Percentiles rank a stretch among this genome's conserved stretches.
Conservation (phyloP, 2,329 filamentous ascomycete genomes). For the Trichoderma citrinoviride region DNA sequence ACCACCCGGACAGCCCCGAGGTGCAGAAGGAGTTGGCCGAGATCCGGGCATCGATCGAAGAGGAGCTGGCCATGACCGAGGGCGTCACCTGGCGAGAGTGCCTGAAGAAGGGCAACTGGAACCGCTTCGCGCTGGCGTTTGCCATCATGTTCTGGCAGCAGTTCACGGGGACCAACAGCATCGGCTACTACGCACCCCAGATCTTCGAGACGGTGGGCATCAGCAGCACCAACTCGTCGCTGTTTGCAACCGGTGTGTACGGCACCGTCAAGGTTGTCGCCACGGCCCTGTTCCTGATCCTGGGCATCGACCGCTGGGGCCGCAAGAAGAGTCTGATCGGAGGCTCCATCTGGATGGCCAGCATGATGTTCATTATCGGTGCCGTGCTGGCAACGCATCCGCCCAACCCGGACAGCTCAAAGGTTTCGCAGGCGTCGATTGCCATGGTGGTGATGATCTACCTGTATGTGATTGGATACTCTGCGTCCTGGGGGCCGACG, state of each 20-base stretch:
- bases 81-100: conserved; percentile 11
- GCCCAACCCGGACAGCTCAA: conserved; percentile 14
- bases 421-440: conserved; percentile 23
- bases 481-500: conserved; percentile 24
- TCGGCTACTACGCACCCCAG: conserved; percentile 34
- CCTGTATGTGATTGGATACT: conserved; percentile 21
- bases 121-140: conserved; percentile 19
- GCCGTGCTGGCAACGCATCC: conserved; percentile 25
- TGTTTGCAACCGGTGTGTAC: conserved; percentile 34
- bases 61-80: conserved; percentile 55
- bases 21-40: conserved; percentile 65
- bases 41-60: conserved; percentile 53
- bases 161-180: conserved; percentile 33
- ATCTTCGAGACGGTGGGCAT: conserved; percentile 34
- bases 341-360: conserved; percentile 65
- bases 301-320: conserved; percentile 36
- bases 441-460: conserved; percentile 27
- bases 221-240: conserved; percentile 25
- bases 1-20: conserved; percentile 54
- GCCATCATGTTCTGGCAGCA: conserved; percentile 24
- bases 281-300: conserved; percentile 44
- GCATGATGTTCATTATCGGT: conserved; percentile 47
- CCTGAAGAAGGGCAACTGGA: conserved; percentile 17
- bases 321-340: conserved; percentile 60
- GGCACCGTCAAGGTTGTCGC: conserved; percentile 31